Percentiles rank a stretch among this genome's conserved stretches.
These are phyloP conservation scores for Plenodomus lindquistii DNA, from an alignment of 2,329 filamentous ascomycete species.

Conservation along the genomic window DNA sequence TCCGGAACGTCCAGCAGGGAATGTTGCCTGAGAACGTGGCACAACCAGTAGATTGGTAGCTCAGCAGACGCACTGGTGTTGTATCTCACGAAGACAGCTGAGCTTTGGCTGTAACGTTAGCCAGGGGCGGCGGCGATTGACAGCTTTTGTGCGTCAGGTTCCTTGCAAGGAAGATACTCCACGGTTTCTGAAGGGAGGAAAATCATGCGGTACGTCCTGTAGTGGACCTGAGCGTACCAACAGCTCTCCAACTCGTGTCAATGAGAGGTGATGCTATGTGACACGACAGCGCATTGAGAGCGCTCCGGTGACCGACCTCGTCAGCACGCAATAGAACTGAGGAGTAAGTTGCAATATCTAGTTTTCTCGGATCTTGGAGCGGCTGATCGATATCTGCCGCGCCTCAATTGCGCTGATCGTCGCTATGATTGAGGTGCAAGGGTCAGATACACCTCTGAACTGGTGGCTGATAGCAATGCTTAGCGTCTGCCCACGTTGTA, in stretches of 20 bases:
- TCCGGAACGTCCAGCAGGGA: conserved; percentile 3
- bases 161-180: conserved; percentile 16
- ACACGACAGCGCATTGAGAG: conserved; percentile 22
- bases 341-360: background rate
- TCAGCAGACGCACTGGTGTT: conserved; percentile 27
- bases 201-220: conserved; percentile 20
- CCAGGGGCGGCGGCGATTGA: conserved; percentile 18
- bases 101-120: conserved; percentile 24
- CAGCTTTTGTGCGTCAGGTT: conserved; percentile 15
- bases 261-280: conserved; percentile 20
- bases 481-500: conserved; percentile 3
- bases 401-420: background rate
- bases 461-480: background rate
- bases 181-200: conserved; percentile 22
- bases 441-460: background rate
- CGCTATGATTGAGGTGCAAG: background rate
- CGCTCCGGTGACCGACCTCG: conserved; percentile 10
- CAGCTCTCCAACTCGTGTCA: conserved; percentile 22
- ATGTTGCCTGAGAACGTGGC: conserved; percentile 21
- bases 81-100: conserved; percentile 21
- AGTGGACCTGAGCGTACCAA: conserved; percentile 24
- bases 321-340: background rate
- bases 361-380: background rate
- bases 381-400: background rate
- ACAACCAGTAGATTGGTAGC: conserved; percentile 24